These are phyloP conservation scores for Penicillium sp. DNA, from an alignment of 2,329 filamentous ascomycete species.

Conservation along the genomic window DNA sequence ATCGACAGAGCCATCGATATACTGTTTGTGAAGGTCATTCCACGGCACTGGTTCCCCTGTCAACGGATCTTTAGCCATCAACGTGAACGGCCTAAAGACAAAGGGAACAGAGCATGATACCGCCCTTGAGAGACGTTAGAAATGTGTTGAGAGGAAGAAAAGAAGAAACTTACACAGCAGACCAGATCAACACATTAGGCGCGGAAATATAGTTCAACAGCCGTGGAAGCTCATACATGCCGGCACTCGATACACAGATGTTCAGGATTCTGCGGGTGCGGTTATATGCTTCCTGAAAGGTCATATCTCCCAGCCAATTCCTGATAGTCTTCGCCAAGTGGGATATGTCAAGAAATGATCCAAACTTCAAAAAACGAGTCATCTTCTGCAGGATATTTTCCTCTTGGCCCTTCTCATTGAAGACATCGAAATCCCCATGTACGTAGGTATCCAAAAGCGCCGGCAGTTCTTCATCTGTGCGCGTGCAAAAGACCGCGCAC, in stretches of 20 bases:
- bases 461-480: slow-evolving; percentile 76
- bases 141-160: neutral
- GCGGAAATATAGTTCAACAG: slow-evolving; percentile 91
- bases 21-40: slow-evolving; percentile 81
- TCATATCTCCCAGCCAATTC: slow-evolving; percentile 78
- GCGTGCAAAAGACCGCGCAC: slow-evolving; percentile 73
- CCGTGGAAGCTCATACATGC: slow-evolving; percentile 80
- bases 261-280: slow-evolving; percentile 89
- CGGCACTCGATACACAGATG: slow-evolving; percentile 86
- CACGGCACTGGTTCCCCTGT: slow-evolving; percentile 77
- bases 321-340: slow-evolving; percentile 81
- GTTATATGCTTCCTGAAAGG: slow-evolving; percentile 94
- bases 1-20: slow-evolving; percentile 94
- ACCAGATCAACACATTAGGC: slow-evolving; percentile 94
- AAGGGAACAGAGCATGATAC: slow-evolving; percentile 91
- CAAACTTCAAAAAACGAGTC: slow-evolving; percentile 73
- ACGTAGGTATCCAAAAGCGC: slow-evolving; percentile 68
- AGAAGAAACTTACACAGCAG: slow-evolving; percentile 64
- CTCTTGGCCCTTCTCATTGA: slow-evolving; percentile 61
- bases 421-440: slow-evolving; percentile 77
- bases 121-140: slow-evolving; percentile 50
- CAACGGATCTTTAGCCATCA: slow-evolving; percentile 80
- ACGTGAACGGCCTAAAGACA: slow-evolving; percentile 74
- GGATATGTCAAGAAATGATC: slow-evolving; percentile 79
- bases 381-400: slow-evolving; percentile 69